These are phyloP conservation scores for Hyphopichia buzzinii DNA, from an alignment of 1,139 yeast genomes.

Conservation along the genomic window DNA sequence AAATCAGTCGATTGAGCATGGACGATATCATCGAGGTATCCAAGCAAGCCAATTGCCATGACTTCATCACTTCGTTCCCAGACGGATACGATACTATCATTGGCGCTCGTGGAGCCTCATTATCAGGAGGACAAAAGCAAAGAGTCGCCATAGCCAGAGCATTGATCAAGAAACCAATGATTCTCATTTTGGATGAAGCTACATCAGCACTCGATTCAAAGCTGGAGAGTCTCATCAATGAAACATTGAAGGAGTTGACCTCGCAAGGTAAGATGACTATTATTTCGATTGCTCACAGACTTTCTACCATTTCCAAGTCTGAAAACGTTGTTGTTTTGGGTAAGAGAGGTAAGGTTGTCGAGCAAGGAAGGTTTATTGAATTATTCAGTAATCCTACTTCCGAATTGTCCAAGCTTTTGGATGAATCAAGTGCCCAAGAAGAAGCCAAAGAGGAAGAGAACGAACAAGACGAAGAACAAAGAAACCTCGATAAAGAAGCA, in stretches of 20 bases:
- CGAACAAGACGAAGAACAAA: conserved; percentile 1
- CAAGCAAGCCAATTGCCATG: conserved; percentile 57
- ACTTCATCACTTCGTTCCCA: conserved; percentile 47
- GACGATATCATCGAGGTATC: conserved; percentile 42
- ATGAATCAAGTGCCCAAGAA: conserved; percentile 32
- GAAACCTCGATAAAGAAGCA: conserved; percentile 24
- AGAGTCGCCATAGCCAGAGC: conserved; percentile 88
- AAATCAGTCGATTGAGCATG: conserved; percentile 40
- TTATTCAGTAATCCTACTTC: conserved; percentile 43
- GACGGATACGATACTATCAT: conserved; percentile 54
- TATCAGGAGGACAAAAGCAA: conserved; percentile 88
- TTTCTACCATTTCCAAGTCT: conserved; percentile 67
- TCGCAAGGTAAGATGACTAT: conserved; percentile 70
- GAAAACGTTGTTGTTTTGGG: conserved; percentile 58
- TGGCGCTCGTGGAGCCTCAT: conserved; percentile 56
- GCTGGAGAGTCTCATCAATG: conserved; percentile 66
- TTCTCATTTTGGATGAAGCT: conserved; percentile 72
- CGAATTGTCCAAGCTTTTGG: conserved; percentile 44
- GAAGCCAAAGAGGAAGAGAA: conserved; percentile 4
- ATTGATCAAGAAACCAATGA: conserved; percentile 58
- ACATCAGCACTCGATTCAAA: conserved; percentile 78
- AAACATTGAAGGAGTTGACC: conserved; percentile 53
- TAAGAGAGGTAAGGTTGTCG: conserved; percentile 42
- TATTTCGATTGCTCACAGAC: conserved; percentile 87
- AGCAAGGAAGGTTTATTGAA: conserved; percentile 41